Conservation (phyloP, 257 asterid genomes). For the Solanum habrochaites region DNA sequence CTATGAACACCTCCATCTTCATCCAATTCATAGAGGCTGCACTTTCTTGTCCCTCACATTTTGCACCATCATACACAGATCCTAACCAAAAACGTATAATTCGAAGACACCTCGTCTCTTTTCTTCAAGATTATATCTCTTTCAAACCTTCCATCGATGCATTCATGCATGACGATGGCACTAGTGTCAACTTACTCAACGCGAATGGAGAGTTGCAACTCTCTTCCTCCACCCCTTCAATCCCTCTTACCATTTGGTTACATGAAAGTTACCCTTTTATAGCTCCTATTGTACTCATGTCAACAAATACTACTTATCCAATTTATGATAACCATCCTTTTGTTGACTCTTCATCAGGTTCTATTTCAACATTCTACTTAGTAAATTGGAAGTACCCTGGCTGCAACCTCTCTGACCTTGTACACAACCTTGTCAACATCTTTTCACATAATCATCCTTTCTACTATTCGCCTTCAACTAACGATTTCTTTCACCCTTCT, state of each 20-base stretch:
- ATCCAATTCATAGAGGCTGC: conserved; percentile 42
- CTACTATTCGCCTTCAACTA: not conserved
- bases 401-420: conserved; percentile 34
- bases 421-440: conserved; percentile 25
- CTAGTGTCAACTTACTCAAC: conserved; percentile 33
- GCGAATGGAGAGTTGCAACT: conserved; percentile 27
- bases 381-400: conserved; percentile 20
- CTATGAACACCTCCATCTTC: conserved; percentile 12
- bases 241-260: conserved; percentile 46
- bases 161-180: conserved; percentile 48
- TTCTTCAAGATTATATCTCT: conserved; percentile 38
- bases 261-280: conserved; percentile 48
- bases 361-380: conserved; percentile 25
- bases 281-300: conserved; percentile 36
- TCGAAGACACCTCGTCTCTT: conserved; percentile 37
- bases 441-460: conserved; percentile 41
- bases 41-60: conserved; percentile 32
- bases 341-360: conserved; percentile 44
- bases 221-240: conserved; percentile 16
- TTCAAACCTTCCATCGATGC: conserved; percentile 33
- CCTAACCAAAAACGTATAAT: conserved; percentile 63
- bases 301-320: not conserved
- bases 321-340: conserved; percentile 32
- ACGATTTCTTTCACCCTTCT: conserved; percentile 11
- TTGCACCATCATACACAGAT: conserved; percentile 40